Evolutionary conservation across 495 filamentous ascomycete species (phyloP).

Genomic region (Penicillium coffeae): DNA sequence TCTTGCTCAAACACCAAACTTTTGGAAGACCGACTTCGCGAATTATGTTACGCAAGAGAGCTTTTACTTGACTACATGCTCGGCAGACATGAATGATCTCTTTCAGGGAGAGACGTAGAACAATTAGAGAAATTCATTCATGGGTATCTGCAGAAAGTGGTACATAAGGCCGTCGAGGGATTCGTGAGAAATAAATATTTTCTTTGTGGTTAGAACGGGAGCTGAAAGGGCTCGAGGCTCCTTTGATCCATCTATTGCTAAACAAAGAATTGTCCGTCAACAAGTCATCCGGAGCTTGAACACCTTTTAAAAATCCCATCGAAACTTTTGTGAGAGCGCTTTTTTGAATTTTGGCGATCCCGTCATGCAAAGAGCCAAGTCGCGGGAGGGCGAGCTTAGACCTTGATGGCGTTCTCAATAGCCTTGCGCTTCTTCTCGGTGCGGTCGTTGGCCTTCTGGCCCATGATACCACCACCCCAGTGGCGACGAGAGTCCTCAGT

Average conservation of each 20-base stretch:
- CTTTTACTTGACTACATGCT: slow-evolving; percentile 2
- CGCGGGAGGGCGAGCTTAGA: slow-evolving; percentile 54
- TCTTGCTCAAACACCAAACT: too few species aligned
- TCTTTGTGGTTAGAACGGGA: slow-evolving; percentile 27
- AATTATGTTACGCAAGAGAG: too few species aligned
- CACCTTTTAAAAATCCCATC: slow-evolving; percentile 24
- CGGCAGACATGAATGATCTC: slow-evolving; percentile 30
- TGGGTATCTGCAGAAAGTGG: slow-evolving; percentile 46
- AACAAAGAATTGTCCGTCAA: slow-evolving; percentile 28
- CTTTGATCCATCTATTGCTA: slow-evolving; percentile 38
- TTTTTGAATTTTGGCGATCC: slow-evolving; percentile 20
- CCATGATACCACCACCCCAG: slow-evolving; percentile 99
- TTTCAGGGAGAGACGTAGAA: slow-evolving; percentile 14
- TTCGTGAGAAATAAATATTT: slow-evolving; percentile 29
- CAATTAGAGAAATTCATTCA: slow-evolving; percentile 46
- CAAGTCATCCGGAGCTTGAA: slow-evolving; percentile 27
- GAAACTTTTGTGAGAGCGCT: slow-evolving; percentile 20
- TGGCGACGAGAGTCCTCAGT: slow-evolving; percentile 86
- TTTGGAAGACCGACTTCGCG: too few species aligned
- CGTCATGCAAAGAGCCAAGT: slow-evolving; percentile 25
- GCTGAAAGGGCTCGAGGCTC: slow-evolving; percentile 21
- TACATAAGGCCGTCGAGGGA: slow-evolving; percentile 31
- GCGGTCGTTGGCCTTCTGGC: slow-evolving; percentile 88
- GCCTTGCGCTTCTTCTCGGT: slow-evolving; percentile 97
- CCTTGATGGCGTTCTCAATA: slow-evolving; percentile 87